phyloP scores from a whole-genome alignment of 495 filamentous ascomycete genomes.

The Xylaria sp. region DNA sequence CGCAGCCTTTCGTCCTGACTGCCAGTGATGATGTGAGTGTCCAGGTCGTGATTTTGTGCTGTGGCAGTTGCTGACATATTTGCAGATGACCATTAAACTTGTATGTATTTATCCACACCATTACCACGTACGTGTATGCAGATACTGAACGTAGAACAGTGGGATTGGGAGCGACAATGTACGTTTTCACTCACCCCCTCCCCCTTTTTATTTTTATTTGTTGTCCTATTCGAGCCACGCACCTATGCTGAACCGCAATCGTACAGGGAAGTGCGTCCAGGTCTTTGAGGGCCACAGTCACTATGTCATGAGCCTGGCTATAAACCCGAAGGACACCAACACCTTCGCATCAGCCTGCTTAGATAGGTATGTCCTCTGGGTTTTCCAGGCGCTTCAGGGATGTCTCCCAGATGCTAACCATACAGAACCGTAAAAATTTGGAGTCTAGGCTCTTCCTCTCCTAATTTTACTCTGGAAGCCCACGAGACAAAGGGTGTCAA shows the following conservation, averaged over 20 bases:
- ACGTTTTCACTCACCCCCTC: background rate
- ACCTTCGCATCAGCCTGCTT: slow-evolving; percentile 96
- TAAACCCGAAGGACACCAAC: slow-evolving; percentile 99
- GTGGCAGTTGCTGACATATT: background rate
- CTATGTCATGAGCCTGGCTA: slow-evolving; percentile 99
- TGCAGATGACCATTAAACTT: slow-evolving; percentile 90
- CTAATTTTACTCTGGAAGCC: slow-evolving; percentile 95
- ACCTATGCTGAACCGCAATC: background rate
- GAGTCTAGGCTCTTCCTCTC: slow-evolving; percentile 87
- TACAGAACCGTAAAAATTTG: slow-evolving; percentile 94
- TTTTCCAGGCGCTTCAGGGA: background rate
- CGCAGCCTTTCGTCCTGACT: slow-evolving; percentile 94
- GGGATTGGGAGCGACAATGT: slow-evolving; percentile 98
- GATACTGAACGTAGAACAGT: slow-evolving; percentile 44
- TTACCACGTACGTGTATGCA: background rate
- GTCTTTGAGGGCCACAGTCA: slow-evolving; percentile 98
- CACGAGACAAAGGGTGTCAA: slow-evolving; percentile 99
- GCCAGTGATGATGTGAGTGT: slow-evolving; percentile 99
- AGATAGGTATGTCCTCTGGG: slow-evolving; percentile 52
- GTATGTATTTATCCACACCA: slow-evolving; percentile 4
- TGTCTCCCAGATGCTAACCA: background rate
- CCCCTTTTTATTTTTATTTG: too few species aligned
- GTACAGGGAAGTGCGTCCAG: slow-evolving; percentile 82
- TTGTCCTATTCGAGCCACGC: background rate
- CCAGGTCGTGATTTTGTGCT: slow-evolving; percentile 59